Evolutionary conservation across 768 basidiomycete species (phyloP), one percentile per base, ranked within the genome.

Genomic region (Podaxis pistillaris): DNA sequence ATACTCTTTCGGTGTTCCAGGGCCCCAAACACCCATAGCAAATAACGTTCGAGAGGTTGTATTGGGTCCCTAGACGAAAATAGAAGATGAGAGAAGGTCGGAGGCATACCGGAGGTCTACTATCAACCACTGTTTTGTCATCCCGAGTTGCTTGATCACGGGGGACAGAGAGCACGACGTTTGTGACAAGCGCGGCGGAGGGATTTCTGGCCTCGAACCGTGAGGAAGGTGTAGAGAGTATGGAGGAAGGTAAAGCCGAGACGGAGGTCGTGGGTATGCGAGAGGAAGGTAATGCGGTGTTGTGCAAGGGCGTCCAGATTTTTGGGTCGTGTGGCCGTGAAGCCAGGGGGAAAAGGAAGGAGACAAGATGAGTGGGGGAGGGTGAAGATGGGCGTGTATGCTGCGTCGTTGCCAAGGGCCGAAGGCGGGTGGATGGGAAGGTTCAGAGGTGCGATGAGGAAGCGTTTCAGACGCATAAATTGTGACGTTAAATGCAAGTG

Each of bases 21-120:
- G 90, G 62, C 86, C 90, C 89, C 89, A 93, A 7, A 91, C 72
- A 58, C 88, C 85, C 87, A 91, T 30, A 93, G 73, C 12, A 74
- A 71, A 1, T 72, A 63, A 4, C 81, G 79, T 59, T 88, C 88
- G 0, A 86, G 75, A 2, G 81, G 76, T 12, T 89, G 65, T 9
- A 53, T 15, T n/a, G 63, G 51, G 41, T 63, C 38, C 44, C 56
- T 47, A 56, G 24, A 36, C 38, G 36, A 28, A 44, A 41, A 1
- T 30, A 36, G 17, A 36, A 12, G 71, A 81, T 30, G 64, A 87
- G 87, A 74, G 75, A 28, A 88, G 73, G 63, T 3, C 17, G 4
- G 28, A 30, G 28, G n/a, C 60, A 9, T 38, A 62, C 61, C 2
- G 41, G 15, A 62, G 8, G 17, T 62, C 17, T 26, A 37, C 46